Conservation (phyloP, 2,329 filamentous ascomycete genomes). For the Diaporthe amygdali region DNA sequence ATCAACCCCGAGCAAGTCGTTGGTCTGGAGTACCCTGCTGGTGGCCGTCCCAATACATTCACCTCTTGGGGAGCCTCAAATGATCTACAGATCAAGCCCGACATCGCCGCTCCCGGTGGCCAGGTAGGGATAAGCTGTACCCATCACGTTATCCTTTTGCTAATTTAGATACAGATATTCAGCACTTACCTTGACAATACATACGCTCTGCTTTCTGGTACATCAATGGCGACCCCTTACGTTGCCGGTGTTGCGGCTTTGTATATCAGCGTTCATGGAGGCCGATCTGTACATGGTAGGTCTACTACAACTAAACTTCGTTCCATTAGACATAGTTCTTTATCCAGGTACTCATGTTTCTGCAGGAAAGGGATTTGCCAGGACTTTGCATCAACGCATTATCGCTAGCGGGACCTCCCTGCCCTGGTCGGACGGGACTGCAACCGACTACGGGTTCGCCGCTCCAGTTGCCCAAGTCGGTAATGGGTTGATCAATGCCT, state of each 20-base stretch:
- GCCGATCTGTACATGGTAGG: constrained; percentile 34
- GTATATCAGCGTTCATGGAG: constrained; percentile 41
- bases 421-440: constrained; percentile 35
- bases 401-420: constrained; percentile 38
- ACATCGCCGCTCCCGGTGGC: constrained; percentile 48
- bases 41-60: constrained; percentile 43
- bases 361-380: constrained; percentile 34
- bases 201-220: constrained; percentile 49
- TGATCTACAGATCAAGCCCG: constrained; percentile 48
- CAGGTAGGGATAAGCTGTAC: background rate
- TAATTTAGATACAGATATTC: constrained; percentile 38
- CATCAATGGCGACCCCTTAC: constrained; percentile 54
- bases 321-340: accelerated
- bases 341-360: background rate
- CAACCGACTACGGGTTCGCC: constrained; percentile 30
- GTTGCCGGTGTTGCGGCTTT: constrained; percentile 49
- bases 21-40: constrained; percentile 25
- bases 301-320: no score
- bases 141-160: background rate
- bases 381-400: constrained; percentile 36
- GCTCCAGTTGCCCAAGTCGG: constrained; percentile 46
- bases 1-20: constrained; percentile 11
- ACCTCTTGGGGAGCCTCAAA: constrained; percentile 49
- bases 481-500: constrained; percentile 46
- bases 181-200: constrained; percentile 46